Evolutionary conservation across 2,329 filamentous ascomycete species (phyloP), one percentile per base, ranked within the genome.

Genomic region (Diaporthe vaccinii): DNA sequence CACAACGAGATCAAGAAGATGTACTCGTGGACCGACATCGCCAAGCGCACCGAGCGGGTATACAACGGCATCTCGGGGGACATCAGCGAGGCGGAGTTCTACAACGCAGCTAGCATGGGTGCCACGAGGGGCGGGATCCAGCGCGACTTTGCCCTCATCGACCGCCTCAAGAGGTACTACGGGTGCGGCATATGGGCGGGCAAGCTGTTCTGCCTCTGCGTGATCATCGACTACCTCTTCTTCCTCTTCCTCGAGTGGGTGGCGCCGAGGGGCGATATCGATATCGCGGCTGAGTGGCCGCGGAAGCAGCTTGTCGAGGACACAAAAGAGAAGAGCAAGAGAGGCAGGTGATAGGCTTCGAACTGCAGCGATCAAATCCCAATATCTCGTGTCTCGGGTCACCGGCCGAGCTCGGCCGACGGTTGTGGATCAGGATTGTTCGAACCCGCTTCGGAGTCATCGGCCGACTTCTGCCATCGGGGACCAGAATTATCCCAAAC

Each of bases 21-120:
- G 97, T 99, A 99, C 85, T 98, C 95, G 1, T 99, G 97, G 97
- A 94, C 94, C 39, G 96, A 99, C 82, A 96, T 99, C 39, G 97
- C 97, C 20, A 91, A 94, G 79, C 93, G 97, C 73, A 98, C 97
- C 0, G 97, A 99, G 85, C 91, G 96, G 41, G 97, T 99, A 0
- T 99, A 99, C 84, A 92, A 98, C 82, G 95, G 97, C 65, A 97
- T 99, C 79, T 95, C 92, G 3, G 96, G 95, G 10, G 92, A 92
- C n/a, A 92, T 98, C 72, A 92, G 91, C 78, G 95, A 97, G 79
- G 92, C 94, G 72, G 95, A 97, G 76, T 98, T 98, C 80, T 98
- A 98, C 81, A 95, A 95, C 22, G 87, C 84, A 17, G 85, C 84
- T 5, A 86, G 88, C 61, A 94, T 92, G 91, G 94, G 92, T 82